Percentiles rank a stretch among this genome's conserved stretches.
Conservation (phyloP, 1,284 basidiomycete species). For the Tilletia horrida region DNA sequence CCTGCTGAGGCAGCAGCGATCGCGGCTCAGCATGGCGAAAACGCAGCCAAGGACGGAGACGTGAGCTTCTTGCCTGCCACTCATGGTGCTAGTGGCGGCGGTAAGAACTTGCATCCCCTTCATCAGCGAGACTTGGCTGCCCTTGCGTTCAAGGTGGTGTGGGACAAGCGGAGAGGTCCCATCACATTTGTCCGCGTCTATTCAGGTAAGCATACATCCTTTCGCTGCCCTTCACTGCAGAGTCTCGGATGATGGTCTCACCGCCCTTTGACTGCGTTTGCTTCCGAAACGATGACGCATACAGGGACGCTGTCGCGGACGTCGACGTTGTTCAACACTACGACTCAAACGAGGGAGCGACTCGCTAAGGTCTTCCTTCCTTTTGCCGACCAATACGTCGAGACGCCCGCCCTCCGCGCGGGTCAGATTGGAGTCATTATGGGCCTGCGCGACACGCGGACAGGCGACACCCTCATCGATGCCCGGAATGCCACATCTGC, state of each 20-base stretch:
- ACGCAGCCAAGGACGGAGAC: conserved; percentile 13
- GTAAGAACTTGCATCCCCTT: neutral
- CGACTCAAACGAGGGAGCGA: conserved; percentile 68
- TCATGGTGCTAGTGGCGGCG: conserved; percentile 54
- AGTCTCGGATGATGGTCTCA: neutral
- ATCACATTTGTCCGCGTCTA: conserved; percentile 87
- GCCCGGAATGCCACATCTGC: conserved; percentile 18
- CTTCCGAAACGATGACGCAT: too few species aligned
- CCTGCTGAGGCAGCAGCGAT: conserved; percentile 57
- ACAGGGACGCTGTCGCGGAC: conserved; percentile 58
- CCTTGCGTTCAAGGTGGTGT: conserved; percentile 82
- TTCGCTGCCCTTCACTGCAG: conserved; percentile 24
- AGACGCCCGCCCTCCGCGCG: conserved; percentile 74
- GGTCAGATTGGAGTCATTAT: conserved; percentile 81
- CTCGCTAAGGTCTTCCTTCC: conserved; percentile 73
- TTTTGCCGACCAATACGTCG: conserved; percentile 73
- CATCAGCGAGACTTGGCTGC: conserved; percentile 32
- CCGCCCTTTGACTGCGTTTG: neutral
- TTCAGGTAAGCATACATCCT: conserved; percentile 63
- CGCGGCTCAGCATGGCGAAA: neutral
- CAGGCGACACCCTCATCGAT: conserved; percentile 72
- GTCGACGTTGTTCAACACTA: conserved; percentile 69
- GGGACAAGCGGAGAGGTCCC: conserved; percentile 79
- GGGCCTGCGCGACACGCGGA: conserved; percentile 75
- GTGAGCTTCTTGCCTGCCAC: neutral